Evolutionary conservation across 164 flowering plant species (phyloP), one percentile per base, ranked within the genome.

Genomic region (Paratinospora sagittata): DNA sequence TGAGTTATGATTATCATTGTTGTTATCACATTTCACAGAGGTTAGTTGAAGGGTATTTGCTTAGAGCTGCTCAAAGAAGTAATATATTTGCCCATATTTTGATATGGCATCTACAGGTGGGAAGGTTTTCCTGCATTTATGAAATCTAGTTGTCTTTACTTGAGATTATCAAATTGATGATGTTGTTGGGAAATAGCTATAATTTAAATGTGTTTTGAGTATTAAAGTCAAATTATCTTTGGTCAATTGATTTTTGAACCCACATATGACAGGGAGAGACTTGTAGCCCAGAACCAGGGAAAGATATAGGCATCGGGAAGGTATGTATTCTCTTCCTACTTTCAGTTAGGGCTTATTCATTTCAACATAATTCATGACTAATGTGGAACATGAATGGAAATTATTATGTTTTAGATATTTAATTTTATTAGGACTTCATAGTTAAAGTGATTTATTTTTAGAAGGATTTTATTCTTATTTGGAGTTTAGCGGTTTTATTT

Each of bases 51-150:
- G 97, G 97, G n/a, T 96, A 96, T 86, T 82, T 96, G 83, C 93
- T 96, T 26, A 84, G 99, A 80, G 99, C 98, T 64, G 84, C 98
- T 71, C 96, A 87, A 72, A 84, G 97, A 77, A 93, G 97, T 85
- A 90, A 93, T 77, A 73, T 96, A 80, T 96, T 96, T 85, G 93
- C 99, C 58, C 99, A 96, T 79, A 96, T 93, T 69, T 77, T 96
- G 73, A 91, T 96, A 79, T 96, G 99, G 99, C 96, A 96, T 81
- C 84, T 96, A 72, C 99, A 96, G 98, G 99, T 91, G 66, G n/a
- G 73, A 23, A n/a, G n/a, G n/a, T n/a, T n/a, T n/a, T n/a, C 13
- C 2, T 69, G n/a, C 19, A 16, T 23, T 27, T 19, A 6, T 57
- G 37, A 43, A 61, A 27, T 41, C 19, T 60, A 41, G 19, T n/a